Base-by-base conservation (phyloP, 352 stramenopile species). In the Phytophthora pinifolia region DNA sequence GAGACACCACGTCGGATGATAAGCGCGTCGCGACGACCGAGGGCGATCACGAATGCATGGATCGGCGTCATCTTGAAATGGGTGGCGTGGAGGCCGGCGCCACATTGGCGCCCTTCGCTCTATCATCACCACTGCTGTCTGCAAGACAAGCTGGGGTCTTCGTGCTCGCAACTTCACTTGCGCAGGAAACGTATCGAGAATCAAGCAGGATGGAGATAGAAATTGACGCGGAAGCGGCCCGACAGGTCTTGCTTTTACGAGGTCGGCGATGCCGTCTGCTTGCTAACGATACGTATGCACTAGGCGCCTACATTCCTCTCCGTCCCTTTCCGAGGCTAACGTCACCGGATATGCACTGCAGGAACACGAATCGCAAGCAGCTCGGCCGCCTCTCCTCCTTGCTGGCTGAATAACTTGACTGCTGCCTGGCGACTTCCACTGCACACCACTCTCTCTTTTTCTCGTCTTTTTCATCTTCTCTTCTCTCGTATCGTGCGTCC, bases 221-320 rank as follows among this genome's bases (percentile, higher is more conserved):
- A 12, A 41, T n/a, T 54, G 20, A 37, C 29, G 33, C 39, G 59
- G 35, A 67, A 62, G 45, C 30, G 59, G 59, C 38, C 58, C 30
- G 31, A 63, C 53, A 67, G 46, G 54, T 68, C 54, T 56, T 68
- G 59, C 46, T 62, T 58, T 68, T 44, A 57, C 41, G 54, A 68
- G 53, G 53, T 68, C 37, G 47, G 54, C 54, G 59, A 55, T 25
- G 43, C 31, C 59, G 38, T 55, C 53, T 63, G 39, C 46, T 62
- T 63, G 59, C 59, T 67, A 59, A 62, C 52, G 59, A 46, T 64
- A 67, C 53, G 34, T 55, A 67, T 67, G 46, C 41, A 65, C 43
- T 29, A 60, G 47, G 52, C 37, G 44, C 58, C 53, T 64, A 46
- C 58, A 50, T 52, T 37, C 38, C 52, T 47, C 56, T 49, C 43